A percentile compares a stretch with the other conserved stretches of the same genome.
Evolutionary conservation across 371 early-diverging fungal genomes (phyloP).

Genomic region (Mortierella sp.): DNA sequence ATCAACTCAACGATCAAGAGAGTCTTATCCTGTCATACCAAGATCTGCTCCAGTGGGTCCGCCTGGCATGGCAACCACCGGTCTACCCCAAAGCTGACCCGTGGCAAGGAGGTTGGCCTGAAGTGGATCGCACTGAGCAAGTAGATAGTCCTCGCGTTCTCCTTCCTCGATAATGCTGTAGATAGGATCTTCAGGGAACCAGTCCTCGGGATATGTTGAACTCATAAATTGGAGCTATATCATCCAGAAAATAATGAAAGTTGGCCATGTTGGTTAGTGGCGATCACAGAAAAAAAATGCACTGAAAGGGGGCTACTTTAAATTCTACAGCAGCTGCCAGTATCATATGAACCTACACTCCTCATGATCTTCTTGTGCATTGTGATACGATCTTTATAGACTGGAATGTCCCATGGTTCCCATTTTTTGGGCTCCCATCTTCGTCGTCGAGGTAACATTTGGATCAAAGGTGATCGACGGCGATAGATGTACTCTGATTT

Average conservation of each 20-base stretch:
- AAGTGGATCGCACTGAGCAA: constrained; percentile 34
- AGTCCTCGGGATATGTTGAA: constrained; percentile 10
- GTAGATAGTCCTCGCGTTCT: constrained; percentile 14
- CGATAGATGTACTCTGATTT: constrained; percentile 31
- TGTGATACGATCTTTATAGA: background rate
- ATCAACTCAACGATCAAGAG: background rate
- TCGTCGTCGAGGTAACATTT: constrained; percentile 39
- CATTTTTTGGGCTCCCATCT: constrained; percentile 24
- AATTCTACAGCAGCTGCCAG: too few species aligned
- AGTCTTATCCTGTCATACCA: background rate
- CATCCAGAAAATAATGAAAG: background rate
- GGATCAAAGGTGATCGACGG: constrained; percentile 18
- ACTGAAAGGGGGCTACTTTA: too few species aligned
- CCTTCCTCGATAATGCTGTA: constrained; percentile 10
- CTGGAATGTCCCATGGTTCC: too few species aligned
- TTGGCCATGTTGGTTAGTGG: background rate
- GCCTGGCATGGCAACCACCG: constrained; percentile 25
- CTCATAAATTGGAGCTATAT: constrained; percentile 19
- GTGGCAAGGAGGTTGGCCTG: constrained; percentile 33
- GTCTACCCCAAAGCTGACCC: constrained; percentile 20
- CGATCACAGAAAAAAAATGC: too few species aligned
- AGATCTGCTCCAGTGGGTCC: constrained; percentile 34
- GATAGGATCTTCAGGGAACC: constrained; percentile 11
- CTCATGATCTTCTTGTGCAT: background rate
- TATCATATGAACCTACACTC: background rate